Base-by-base conservation (phyloP, 2,329 filamentous ascomycete genomes). In the Rhynchosporium secalis region DNA sequence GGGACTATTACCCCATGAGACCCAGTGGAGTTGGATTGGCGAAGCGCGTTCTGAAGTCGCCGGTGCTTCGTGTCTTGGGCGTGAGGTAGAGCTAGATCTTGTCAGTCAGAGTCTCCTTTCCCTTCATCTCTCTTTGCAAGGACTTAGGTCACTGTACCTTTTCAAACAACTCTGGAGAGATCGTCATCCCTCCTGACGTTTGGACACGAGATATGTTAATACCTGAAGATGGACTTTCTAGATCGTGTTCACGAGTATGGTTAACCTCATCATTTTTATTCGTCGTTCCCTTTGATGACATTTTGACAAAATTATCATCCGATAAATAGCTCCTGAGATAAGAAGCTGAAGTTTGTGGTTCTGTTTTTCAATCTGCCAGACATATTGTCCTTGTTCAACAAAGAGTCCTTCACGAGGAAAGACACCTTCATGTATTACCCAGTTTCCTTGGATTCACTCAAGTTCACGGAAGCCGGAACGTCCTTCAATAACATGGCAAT, bases 151-250 rank as follows among this genome's bases (percentile, higher is more conserved):
- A 10, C 8, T n/a, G 8, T 58, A 69, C 68, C 64, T 69, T 70
- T 46, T 70, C 68, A 31, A 70, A 70, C 9, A 70, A 43, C 36
- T 70, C 68, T 1, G 68, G 68, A 28, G 68, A 67, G 26, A 70
- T 66, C 1, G 68, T 69, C 61, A 69, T 65, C 36, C 49, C 65
- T 3, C 63, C 63, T 26, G 62, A 38, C 0, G 67, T 64, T 31
- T 69, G 66, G 36, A 65, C 47, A 9, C 63, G 62, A 9, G 56
- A 57, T 3, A 67, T 38, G 40, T 65, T 41, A 13, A 45, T 7
- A 31, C 61, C 62, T 7, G 38, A 33, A 8, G 33, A 20, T 28
- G 38, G 51, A 13, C 51, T 36, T 29, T 54, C 51, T 41, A 33
- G 51, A 36, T 54, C 28, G 3, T 40, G n/a, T 40, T 54, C 51